Evolutionary conservation across 805 yeast species (phyloP).

Genomic region (Kuraishia molischiana): DNA sequence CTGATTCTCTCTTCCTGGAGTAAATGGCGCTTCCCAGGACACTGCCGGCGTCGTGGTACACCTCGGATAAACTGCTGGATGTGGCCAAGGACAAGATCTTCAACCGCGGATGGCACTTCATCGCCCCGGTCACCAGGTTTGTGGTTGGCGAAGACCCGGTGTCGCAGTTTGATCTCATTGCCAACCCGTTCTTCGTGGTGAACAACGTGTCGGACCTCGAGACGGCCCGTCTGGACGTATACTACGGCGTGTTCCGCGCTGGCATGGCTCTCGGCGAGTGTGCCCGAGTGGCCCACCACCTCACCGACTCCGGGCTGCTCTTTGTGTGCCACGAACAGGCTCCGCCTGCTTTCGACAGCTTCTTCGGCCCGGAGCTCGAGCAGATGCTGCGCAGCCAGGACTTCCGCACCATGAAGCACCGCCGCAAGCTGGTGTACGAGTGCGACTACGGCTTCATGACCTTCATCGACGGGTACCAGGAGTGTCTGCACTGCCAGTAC

Average conservation of each 20-base stretch:
- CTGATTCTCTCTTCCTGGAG: too few relatives aligned
- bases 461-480: conserved; percentile 18
- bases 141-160: conserved; percentile 9
- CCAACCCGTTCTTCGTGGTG: conserved; percentile 17
- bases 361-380: conserved; percentile 11
- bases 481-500: conserved; percentile 17
- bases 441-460: conserved; percentile 15
- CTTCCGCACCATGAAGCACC: conserved; percentile 10
- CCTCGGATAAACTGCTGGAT: conserved; percentile 14
- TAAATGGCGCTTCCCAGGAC: conserved; percentile 7
- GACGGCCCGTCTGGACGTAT: conserved; percentile 8
- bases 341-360: conserved; percentile 11
- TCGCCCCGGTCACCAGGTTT: conserved; percentile 12
- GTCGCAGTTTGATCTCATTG: conserved; percentile 8
- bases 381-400: conserved; percentile 11
- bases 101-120: conserved; percentile 19
- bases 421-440: conserved; percentile 14
- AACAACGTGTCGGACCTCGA: conserved; percentile 13
- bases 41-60: conserved; percentile 18
- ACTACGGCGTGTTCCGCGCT: conserved; percentile 14
- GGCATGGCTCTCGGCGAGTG: conserved; percentile 6
- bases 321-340: conserved; percentile 14
- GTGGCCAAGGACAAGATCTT: conserved; percentile 12
- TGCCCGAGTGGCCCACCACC: conserved; percentile 11
- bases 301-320: conserved; percentile 15